Evolutionary conservation across 176 grass and related monocot genomes (phyloP).

Genomic region (Phragmites australis): DNA sequence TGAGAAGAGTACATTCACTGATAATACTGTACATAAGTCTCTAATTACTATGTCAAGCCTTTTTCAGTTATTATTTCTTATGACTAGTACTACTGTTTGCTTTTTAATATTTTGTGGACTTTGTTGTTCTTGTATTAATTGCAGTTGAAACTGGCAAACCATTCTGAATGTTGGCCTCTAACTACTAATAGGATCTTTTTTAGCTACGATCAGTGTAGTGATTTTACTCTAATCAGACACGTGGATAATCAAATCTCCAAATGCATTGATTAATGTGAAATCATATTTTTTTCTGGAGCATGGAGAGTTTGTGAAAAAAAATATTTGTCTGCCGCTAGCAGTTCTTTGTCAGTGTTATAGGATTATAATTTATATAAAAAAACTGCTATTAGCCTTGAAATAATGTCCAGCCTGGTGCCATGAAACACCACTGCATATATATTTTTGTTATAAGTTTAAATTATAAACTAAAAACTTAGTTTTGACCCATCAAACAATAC

Average conservation of each 20-base stretch:
- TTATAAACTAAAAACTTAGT: not conserved
- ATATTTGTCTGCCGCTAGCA: not conserved
- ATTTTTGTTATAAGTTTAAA: not conserved
- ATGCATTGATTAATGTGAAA: not conserved
- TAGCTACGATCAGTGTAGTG: not conserved
- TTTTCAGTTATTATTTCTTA: not conserved
- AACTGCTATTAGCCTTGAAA: not conserved
- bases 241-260: not conserved
- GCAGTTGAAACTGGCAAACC: not conserved
- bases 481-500: slow-evolving; percentile 5
- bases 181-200: not conserved
- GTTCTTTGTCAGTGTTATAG: not conserved
- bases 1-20: not conserved
- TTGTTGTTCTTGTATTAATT: not conserved
- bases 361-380: not conserved
- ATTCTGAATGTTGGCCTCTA: not conserved
- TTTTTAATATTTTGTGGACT: not conserved
- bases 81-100: not conserved
- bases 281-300: not conserved
- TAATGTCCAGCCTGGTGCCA: not conserved
- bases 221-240: not conserved
- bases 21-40: not conserved
- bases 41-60: not conserved
- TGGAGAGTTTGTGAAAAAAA: not conserved
- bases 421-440: not conserved